Evolutionary conservation across 495 filamentous ascomycete genomes (phyloP), one percentile per base, ranked within the genome.

Genomic region (Lindgomyces ingoldianus): DNA sequence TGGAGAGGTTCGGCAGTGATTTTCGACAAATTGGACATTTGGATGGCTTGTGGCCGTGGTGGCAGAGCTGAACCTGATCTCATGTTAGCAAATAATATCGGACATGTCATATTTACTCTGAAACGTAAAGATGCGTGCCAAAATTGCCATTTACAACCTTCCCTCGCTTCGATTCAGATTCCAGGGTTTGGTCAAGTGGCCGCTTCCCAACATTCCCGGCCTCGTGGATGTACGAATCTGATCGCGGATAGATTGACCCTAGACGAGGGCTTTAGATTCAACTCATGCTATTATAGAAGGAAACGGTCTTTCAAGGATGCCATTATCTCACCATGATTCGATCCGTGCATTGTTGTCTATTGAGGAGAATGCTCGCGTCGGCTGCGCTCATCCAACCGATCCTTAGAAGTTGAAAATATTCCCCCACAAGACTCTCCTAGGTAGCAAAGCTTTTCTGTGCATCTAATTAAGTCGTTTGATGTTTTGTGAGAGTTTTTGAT

Each of bases 351-450:
- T 8, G 19, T n/a, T 48, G 12, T 18, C 42, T 22, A 18, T 12
- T 9, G 42, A 29, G 24, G 44, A 36, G 47, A 25, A 24, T 61
- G 57, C 12, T 24, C 18, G 21, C 18, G 26, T n/a, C 18, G n/a
- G 14, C n/a, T 2, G 21, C 52, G 57, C 21, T 61, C 16, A 21
- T 52, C 25, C 3, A 61, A 33, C 18, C 44, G 46, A 12, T 52
- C 42, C 45, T 41, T 26, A 41, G 46, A 51, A 19, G 30, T 48
- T 19, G 52, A 61, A 27, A 51, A 61, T 2, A 61, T 45, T 18
- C 57, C 57, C 3, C 57, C 57, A 51, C 3, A 61, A 19, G 29
- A 11, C 57, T 52, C 36, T 16, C 57, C 44, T 8, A 45, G 14
- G 42, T 44, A 61, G n/a, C 57, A 61, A 4, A 21, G 30, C 1